Conservation (phyloP, 2,329 filamentous ascomycete genomes). For the Lasiodiplodia hormozganensis region DNA sequence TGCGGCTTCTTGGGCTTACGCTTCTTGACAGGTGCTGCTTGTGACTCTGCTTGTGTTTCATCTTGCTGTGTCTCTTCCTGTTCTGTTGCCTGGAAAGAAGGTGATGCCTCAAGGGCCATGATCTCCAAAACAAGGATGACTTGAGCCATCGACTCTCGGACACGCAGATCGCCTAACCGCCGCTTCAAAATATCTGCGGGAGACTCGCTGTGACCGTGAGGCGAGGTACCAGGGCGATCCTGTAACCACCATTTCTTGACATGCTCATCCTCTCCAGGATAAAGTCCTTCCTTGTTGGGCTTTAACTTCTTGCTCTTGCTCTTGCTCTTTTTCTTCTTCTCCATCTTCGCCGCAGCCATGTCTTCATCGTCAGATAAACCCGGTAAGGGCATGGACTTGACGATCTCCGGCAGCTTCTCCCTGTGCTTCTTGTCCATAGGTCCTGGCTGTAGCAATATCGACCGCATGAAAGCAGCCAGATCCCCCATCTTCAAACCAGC, state of each 20-base stretch:
- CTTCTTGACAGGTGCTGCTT: conserved; percentile 43
- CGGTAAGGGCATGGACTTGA: conserved; percentile 62
- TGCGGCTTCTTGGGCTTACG: conserved; percentile 65
- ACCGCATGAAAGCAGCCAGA: conserved; percentile 72
- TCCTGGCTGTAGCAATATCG: conserved; percentile 69
- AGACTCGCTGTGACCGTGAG: conserved; percentile 29
- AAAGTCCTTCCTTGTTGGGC: conserved; percentile 72
- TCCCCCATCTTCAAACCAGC: conserved; percentile 67
- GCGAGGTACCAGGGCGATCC: conserved; percentile 19
- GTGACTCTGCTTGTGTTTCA: conserved; percentile 33
- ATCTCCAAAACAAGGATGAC: conserved; percentile 82
- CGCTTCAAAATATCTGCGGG: conserved; percentile 66
- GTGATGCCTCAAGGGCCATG: conserved; percentile 68
- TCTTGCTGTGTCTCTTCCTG: conserved; percentile 31
- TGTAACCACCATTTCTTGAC: conserved; percentile 74
- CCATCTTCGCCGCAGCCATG: conserved; percentile 39
- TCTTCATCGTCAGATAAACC: conserved; percentile 51
- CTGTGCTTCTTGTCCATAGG: conserved; percentile 81
- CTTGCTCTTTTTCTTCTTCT: conserved; percentile 60
- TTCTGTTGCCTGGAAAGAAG: conserved; percentile 44
- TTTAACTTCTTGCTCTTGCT: conserved; percentile 69
- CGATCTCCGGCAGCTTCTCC: conserved; percentile 70
- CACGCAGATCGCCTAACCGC: conserved; percentile 70
- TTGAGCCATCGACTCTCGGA: conserved; percentile 80
- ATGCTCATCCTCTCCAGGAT: conserved; percentile 69